Base-by-base conservation (phyloP, 2,329 filamentous ascomycete genomes). In the Rosellinia necatrix region DNA sequence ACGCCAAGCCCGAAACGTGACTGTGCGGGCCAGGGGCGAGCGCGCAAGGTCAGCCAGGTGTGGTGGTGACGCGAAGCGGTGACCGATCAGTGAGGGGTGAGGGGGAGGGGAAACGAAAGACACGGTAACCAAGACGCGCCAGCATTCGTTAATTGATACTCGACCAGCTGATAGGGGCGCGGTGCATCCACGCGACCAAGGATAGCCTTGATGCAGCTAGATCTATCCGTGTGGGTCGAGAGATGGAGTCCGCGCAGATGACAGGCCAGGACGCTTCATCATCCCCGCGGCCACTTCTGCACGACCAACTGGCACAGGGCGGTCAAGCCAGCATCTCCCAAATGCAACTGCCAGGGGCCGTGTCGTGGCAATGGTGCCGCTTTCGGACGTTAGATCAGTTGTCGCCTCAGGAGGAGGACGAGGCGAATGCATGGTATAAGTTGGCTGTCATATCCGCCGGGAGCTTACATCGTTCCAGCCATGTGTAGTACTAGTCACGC, bases 171-270 rank as follows among this genome's bases (percentile, higher is more conserved):
- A 58, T 58, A 53, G 48, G 53, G 43, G 47, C 35, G 48, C 35
- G 27, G 21, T 50, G 51, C 54, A 54, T 41, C 34, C 54, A 62
- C 58, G 60, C 60, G 46, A 52, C 49, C 44, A 49, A 38, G 49
- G 42, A 51, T 54, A 49, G n/a, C n/a, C 25, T 19, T 53, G 49
- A 56, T 53, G 51, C 53, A 62, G 41, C 49, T 40, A 49, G 59
- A 58, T 61, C 48, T 59, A 58, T 49, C 59, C 61, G 61, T 58
- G 61, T 59, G 61, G 59, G 59, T 53, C 61, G 34, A 48, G 53
- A 55, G 30, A 37, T 32, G 17, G 10, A 53, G 38, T 17, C 51
- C 32, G 47, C 40, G 24, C 41, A 44, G 42, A 53, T 54, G 56
- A 58, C 56, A 63, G 56, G 59, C 40, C 50, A 58, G 46, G 48